phyloP scores from a whole-genome alignment of 2,329 filamentous ascomycete species.

The Arthroderma sp. region DNA sequence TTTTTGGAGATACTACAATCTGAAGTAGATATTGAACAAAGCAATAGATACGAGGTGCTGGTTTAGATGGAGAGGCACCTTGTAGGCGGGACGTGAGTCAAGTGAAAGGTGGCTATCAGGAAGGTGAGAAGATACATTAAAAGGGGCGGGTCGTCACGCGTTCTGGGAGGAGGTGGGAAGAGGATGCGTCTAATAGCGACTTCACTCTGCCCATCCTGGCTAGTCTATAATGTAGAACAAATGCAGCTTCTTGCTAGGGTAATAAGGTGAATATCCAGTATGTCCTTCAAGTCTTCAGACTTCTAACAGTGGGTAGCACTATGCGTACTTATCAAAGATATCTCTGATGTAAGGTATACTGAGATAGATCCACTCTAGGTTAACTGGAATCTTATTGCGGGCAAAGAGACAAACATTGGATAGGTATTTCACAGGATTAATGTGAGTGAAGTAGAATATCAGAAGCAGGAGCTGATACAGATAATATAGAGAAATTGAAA shows the following conservation, averaged over 20 bases:
- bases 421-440: not conserved
- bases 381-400: too few species aligned
- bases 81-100: not conserved
- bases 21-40: not conserved
- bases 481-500: not conserved
- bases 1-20: not conserved
- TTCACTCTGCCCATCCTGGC: not conserved
- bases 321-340: too few species aligned
- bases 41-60: too few species aligned
- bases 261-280: not conserved
- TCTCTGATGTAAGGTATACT: too few species aligned
- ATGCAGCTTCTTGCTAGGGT: not conserved
- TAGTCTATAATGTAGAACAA: too few species aligned
- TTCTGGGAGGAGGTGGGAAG: not conserved
- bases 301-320: too few species aligned
- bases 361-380: too few species aligned
- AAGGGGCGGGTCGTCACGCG: not conserved
- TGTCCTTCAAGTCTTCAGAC: too few species aligned
- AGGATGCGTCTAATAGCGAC: not conserved
- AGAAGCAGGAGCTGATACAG: not conserved
- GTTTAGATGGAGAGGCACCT: not conserved
- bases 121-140: not conserved
- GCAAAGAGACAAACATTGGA: not conserved
- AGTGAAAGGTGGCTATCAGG: not conserved
- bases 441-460: not conserved